These are phyloP conservation scores for Helotiales sp. DNA, from an alignment of 2,329 filamentous ascomycete genomes.

Conservation along the genomic window DNA sequence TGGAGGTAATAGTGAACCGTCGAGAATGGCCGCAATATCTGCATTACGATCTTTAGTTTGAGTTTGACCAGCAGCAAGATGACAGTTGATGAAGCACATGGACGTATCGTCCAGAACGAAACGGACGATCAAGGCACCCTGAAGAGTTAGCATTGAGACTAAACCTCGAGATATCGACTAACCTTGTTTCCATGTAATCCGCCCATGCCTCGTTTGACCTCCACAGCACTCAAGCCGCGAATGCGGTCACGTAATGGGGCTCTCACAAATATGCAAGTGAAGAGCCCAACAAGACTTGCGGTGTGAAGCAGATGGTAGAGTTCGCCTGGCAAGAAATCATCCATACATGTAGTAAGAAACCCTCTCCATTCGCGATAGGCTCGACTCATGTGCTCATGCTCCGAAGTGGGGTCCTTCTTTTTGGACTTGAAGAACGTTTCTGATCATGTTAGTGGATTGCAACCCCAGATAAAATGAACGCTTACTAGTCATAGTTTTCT, in stretches of 20 bases:
- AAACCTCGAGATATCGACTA: background rate
- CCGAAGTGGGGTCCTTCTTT: conserved; percentile 72
- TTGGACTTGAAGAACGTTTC: conserved; percentile 89
- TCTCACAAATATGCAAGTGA: conserved; percentile 95
- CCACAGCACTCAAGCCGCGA: conserved; percentile 75
- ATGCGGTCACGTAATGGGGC: conserved; percentile 77
- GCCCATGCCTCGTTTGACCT: conserved; percentile 96
- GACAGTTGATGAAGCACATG: conserved; percentile 95
- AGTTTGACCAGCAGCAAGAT: conserved; percentile 91
- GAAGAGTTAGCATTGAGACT: background rate
- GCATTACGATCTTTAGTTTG: conserved; percentile 91
- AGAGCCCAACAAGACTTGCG: conserved; percentile 88
- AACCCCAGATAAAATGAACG: background rate
- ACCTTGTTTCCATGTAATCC: conserved; percentile 93
- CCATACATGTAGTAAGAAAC: conserved; percentile 79
- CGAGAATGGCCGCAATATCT: conserved; percentile 88
- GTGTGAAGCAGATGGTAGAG: conserved; percentile 88
- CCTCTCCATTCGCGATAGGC: conserved; percentile 98
- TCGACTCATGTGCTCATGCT: conserved; percentile 92
- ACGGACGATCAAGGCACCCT: conserved; percentile 86
- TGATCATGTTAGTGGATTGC: conserved; percentile 45
- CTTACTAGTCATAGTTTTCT: conserved; percentile 89
- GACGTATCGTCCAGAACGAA: conserved; percentile 94
- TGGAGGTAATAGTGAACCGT: conserved; percentile 73
- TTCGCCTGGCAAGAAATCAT: conserved; percentile 82